A percentile compares a stretch with the other conserved stretches of the same genome.
Evolutionary conservation across 2,329 filamentous ascomycete genomes (phyloP).

Genomic region (Fusarium cicatricum): DNA sequence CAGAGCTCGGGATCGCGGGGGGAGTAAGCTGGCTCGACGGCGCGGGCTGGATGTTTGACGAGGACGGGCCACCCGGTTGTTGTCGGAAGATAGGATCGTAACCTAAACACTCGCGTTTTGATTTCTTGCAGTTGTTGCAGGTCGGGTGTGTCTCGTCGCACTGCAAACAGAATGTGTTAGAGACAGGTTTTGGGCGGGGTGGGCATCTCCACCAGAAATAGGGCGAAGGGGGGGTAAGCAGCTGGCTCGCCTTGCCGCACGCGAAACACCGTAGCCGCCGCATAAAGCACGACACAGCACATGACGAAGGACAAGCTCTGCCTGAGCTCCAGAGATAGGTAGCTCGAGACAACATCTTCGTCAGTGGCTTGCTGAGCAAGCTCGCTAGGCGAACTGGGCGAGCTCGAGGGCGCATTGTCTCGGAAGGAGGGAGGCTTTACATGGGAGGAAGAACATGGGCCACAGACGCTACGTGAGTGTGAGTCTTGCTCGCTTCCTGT

Average conservation of each 20-base stretch:
- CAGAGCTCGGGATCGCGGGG: conserved; percentile 45
- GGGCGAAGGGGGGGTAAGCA: conserved; percentile 20
- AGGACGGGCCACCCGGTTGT: conserved; percentile 75
- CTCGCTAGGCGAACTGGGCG: not conserved
- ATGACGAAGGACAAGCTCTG: too few species aligned
- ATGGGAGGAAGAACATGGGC: conserved; percentile 23
- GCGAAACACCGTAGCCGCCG: conserved; percentile 7
- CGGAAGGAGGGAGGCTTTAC: conserved; percentile 29
- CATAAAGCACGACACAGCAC: conserved; percentile 13
- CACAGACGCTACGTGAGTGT: conserved; percentile 35
- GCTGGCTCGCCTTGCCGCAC: conserved; percentile 15
- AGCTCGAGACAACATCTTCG: conserved; percentile 5
- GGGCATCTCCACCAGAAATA: conserved; percentile 32
- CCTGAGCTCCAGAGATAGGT: conserved; percentile 20
- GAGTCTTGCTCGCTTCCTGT: conserved; percentile 32
- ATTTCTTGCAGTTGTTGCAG: conserved; percentile 90
- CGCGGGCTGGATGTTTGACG: conserved; percentile 59
- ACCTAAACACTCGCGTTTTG: conserved; percentile 84
- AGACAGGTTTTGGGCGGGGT: conserved; percentile 28
- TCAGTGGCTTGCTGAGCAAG: conserved; percentile 17
- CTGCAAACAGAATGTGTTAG: conserved; percentile 51
- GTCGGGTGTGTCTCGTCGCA: conserved; percentile 96
- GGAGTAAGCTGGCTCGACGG: conserved; percentile 45
- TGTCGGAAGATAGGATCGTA: conserved; percentile 90
- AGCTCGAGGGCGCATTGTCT: conserved; percentile 11